Percentiles rank a stretch among this genome's conserved stretches.
Conservation (phyloP, 257 asterid species). For the Capsicum chinense region DNA sequence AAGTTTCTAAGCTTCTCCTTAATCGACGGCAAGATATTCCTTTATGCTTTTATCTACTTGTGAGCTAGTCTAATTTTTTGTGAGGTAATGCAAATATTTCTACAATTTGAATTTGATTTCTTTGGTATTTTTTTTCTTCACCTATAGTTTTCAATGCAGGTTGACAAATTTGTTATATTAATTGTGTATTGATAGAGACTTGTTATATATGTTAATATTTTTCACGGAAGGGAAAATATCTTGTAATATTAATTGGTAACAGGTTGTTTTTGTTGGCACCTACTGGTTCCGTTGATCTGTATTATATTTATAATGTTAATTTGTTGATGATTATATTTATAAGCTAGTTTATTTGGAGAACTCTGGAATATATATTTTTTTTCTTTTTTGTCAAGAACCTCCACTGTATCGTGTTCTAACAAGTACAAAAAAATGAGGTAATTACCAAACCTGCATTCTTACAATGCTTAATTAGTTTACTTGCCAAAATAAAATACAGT, state of each 20-base stretch:
- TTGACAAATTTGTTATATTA: constrained; percentile 30
- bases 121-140: neutral
- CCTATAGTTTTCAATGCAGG: constrained; percentile 29
- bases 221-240: constrained; percentile 5
- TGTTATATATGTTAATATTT: neutral
- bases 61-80: neutral
- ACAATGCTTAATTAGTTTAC: neutral
- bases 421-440: neutral
- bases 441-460: neutral
- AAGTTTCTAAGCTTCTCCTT: constrained; percentile 5
- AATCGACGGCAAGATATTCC: constrained; percentile 18
- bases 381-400: neutral
- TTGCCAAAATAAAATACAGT: neutral
- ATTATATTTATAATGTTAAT: constrained; percentile 18
- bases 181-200: neutral
- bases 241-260: constrained; percentile 30
- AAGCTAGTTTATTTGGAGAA: constrained; percentile 2
- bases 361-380: neutral
- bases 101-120: constrained; percentile 21
- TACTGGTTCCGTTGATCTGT: neutral
- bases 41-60: neutral
- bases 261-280: constrained; percentile 32
- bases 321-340: neutral
- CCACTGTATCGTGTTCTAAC: neutral
- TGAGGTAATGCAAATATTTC: neutral